Evolutionary conservation across 495 filamentous ascomycete species (phyloP), one percentile per base, ranked within the genome.

Genomic region (Zalerion maritima): DNA sequence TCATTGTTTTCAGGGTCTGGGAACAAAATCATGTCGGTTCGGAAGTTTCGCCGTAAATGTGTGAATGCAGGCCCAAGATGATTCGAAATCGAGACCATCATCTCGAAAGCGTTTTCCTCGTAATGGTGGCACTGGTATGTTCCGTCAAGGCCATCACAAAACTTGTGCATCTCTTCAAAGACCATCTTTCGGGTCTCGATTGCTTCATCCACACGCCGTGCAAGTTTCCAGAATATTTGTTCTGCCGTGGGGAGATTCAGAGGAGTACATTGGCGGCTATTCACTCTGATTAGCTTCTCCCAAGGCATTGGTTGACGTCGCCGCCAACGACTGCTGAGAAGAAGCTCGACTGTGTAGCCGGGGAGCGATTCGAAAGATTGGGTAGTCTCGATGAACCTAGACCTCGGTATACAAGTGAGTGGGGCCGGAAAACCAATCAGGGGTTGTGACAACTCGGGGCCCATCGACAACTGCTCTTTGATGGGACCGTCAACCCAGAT

Each of bases 311-410:
- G 36, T 6, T 34, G 41, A 18, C 57, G 54, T 26, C 45, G 43
- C 12, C 43, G 45, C 16, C 50, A 49, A 35, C 50, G 43, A 25
- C 51, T 60, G 14, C 46, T 49, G 26, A 62, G 52, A 14, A 43
- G 43, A 18, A 62, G 36, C 16, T 47, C 40, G 29, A 64, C 47
- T n/a, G 35, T 43, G 37, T 61, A 64, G 5, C 60, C 60, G 3
- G 60, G 55, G 3, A 55, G 35, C 6, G 43, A 47, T 21, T 64
- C 58, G 31, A 60, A 62, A 4, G 34, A 24, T 31, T 64, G 60
- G 1, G 50, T 40, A 4, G 50, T 45, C 29, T 62, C 54, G 29
- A 55, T 34, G 27, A 64, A 64, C 14, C 36, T 47, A 26, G 50
- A 49, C 29, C 39, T 45, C 18, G 60, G 60, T 13, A 64, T 38